These are phyloP conservation scores for Neurospora sp. DNA, from an alignment of 495 filamentous ascomycete species.

Conservation along the genomic window DNA sequence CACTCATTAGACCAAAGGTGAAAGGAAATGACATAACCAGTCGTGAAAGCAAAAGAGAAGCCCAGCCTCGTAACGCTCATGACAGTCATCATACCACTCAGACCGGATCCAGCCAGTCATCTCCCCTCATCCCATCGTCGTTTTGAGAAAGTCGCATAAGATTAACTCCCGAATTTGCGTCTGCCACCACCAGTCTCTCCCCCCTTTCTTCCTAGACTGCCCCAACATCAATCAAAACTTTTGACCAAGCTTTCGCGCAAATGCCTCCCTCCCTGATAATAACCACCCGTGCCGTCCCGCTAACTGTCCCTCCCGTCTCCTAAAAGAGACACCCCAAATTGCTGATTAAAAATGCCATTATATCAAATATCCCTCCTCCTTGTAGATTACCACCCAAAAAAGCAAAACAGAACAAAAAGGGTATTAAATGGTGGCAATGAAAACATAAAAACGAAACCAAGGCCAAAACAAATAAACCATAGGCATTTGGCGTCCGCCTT, in stretches of 20 bases:
- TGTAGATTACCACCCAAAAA: not conserved
- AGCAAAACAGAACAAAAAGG: not conserved
- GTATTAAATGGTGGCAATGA: not conserved
- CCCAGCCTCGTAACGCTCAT: not conserved
- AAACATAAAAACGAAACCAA: not conserved
- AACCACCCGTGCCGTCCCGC: not conserved
- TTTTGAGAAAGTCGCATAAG: not conserved
- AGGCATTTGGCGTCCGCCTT: not conserved
- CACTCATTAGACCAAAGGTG: not conserved
- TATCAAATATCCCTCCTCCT: not conserved
- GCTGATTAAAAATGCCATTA: not conserved
- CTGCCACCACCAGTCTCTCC: not conserved
- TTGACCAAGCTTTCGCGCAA: not conserved
- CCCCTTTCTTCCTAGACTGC: not conserved
- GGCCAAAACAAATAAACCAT: not conserved
- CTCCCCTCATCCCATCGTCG: not conserved
- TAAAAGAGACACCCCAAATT: not conserved
- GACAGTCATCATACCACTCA: not conserved
- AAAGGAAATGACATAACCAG: not conserved
- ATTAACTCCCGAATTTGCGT: not conserved
- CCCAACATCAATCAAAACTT: not conserved
- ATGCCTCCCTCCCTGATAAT: not conserved
- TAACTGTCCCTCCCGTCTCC: not conserved
- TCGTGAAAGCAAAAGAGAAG: slow-evolving; percentile 1
- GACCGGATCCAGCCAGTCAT: not conserved